Evolutionary conservation across 768 basidiomycete genomes (phyloP).

Genomic region (Macrolepiota dolichaula): DNA sequence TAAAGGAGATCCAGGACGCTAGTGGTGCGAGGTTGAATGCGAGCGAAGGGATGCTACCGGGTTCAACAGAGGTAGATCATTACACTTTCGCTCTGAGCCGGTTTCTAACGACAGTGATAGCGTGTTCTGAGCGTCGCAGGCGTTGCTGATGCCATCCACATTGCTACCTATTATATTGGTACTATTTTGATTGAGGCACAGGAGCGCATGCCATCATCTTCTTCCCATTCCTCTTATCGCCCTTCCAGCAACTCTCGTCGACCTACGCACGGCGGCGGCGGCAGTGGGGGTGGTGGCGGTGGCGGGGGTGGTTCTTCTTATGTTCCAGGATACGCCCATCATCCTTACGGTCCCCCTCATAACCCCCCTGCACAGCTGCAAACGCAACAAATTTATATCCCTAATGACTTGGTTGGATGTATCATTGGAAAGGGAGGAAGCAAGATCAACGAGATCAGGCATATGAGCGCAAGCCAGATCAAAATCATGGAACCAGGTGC

Average conservation of each 20-base stretch:
- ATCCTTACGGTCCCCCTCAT: conserved; percentile 37
- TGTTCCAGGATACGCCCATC: conserved; percentile 52
- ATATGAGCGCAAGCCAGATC: conserved; percentile 93
- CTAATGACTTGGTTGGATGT: conserved; percentile 94
- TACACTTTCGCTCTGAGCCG: neutral
- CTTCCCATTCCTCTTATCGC: conserved; percentile 63
- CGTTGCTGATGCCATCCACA: conserved; percentile 98
- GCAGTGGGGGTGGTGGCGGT: no score
- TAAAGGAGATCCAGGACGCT: conserved; percentile 99
- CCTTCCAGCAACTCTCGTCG: conserved; percentile 43
- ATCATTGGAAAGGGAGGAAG: conserved; percentile 98
- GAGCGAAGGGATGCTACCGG: conserved; percentile 97
- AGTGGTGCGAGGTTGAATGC: conserved; percentile 95
- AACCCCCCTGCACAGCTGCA: conserved; percentile 75
- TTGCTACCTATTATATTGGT: conserved; percentile 98
- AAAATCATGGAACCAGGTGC: conserved; percentile 99
- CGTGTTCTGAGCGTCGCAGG: conserved; percentile 97
- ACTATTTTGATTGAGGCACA: conserved; percentile 95
- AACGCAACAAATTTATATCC: conserved; percentile 98
- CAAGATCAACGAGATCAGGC: conserved; percentile 98
- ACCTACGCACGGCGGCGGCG: conserved; percentile 4
- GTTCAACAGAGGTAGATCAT: conserved; percentile 87
- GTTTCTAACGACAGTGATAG: conserved; percentile 36
- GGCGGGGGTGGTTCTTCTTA: conserved; percentile 50
- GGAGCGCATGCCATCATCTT: conserved; percentile 74